Base-by-base conservation (phyloP, 257 asterid genomes). In the Penstemon newberryi region DNA sequence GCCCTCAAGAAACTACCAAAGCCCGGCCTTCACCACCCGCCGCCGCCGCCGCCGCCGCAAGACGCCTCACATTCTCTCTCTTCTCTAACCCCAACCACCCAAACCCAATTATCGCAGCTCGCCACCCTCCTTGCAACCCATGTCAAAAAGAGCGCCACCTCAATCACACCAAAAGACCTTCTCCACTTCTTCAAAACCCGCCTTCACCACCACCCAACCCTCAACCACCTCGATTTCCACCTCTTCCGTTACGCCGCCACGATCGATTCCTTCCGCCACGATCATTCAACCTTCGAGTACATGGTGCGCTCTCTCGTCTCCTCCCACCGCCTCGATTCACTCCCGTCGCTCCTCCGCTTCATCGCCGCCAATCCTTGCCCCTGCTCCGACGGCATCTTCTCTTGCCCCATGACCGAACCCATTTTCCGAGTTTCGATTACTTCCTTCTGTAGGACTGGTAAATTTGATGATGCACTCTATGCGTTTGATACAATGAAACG, bases 351-450 rank as follows among this genome's bases (percentile, higher is more conserved):
- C 40, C 84, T 93, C 41, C 86, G 79, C 40, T 93, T 88, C 85
- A 82, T 90, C 37, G 85, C 88, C 66, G 70, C 97, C 78, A 87
- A 84, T 56, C 96, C 99, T 18, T 93, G 97, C 82, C 96, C 99
- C 0, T 93, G 97, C 70, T 79, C 96, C n/a, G 91, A 89, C 41
- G 96, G 96, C 67, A 91, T 94, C 41, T 94, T 94, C 70, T 87
- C 91, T 43, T 91, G 99, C 75, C 86, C 95, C 37, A 75, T 66
- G 71, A 91, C 75, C 2, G 96, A 91, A 75, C 76, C 84, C 8
- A 84, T 89, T 10, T 91, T 88, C 71, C 88, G 95, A 19, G 85
- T 84, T 52, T 86, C 90, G 8, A 78, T 90, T 40, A 69, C 75
- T 65, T 82, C 95, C 5, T 86, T 83, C 66, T 82, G 92, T 69